These are phyloP conservation scores for Pinus albicaulis DNA, from an alignment of 75 land plant genomes.

Conservation along the genomic window DNA sequence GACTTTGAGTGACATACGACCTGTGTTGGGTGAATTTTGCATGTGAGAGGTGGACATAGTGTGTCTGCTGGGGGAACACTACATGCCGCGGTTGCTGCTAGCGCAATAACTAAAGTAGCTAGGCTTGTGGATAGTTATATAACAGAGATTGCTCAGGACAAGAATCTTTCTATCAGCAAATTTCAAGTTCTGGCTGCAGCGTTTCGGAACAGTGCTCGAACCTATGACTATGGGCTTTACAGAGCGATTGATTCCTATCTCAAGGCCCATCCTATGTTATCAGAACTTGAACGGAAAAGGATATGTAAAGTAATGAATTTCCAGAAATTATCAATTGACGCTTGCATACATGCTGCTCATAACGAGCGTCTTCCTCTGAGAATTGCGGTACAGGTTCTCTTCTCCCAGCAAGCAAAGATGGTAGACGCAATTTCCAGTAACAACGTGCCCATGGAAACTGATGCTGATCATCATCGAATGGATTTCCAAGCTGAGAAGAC, in stretches of 20 bases:
- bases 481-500: slow-evolving; percentile 41
- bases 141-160: slow-evolving; percentile 82
- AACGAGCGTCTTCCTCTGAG: slow-evolving; percentile 77
- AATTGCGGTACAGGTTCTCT: slow-evolving; percentile 79
- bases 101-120: slow-evolving; percentile 60
- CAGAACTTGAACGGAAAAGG: slow-evolving; percentile 73
- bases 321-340: slow-evolving; percentile 82
- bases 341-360: slow-evolving; percentile 85
- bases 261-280: slow-evolving; percentile 78
- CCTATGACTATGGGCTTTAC: slow-evolving; percentile 77
- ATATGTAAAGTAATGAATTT: slow-evolving; percentile 86
- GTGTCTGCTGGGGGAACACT: too few species aligned
- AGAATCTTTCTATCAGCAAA: slow-evolving; percentile 62
- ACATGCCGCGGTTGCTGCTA: neutral
- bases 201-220: slow-evolving; percentile 75
- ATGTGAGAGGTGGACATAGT: too few species aligned
- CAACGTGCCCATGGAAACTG: slow-evolving; percentile 26
- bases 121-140: slow-evolving; percentile 80
- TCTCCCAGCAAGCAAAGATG: slow-evolving; percentile 90
- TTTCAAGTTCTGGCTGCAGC: slow-evolving; percentile 76
- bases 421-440: slow-evolving; percentile 70
- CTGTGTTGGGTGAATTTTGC: too few species aligned
- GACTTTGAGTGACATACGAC: too few species aligned
- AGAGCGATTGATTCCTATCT: slow-evolving; percentile 89
- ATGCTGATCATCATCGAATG: neutral